phyloP scores from a whole-genome alignment of 1,139 yeast genomes.

The Yamadazyma conglobata region DNA sequence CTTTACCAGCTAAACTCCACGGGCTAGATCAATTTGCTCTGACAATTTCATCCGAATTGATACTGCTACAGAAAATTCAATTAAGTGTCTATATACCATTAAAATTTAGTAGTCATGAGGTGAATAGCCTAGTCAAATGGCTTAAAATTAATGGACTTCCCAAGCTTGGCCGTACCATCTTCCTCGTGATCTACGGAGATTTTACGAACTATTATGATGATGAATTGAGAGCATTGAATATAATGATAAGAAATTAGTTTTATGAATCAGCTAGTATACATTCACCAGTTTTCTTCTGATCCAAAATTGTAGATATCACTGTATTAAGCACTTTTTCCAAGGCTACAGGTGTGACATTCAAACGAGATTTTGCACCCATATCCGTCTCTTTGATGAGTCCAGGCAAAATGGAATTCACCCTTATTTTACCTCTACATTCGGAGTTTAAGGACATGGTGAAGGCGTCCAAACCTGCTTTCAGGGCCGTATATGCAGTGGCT shows the following conservation, averaged over 20 bases:
- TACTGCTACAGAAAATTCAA: slow-evolving; percentile 6
- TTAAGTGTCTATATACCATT: slow-evolving; percentile 10
- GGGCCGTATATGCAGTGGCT: slow-evolving; percentile 71
- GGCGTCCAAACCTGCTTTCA: slow-evolving; percentile 74
- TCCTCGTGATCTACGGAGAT: slow-evolving; percentile 12
- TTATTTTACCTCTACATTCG: slow-evolving; percentile 53
- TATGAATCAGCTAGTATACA: slow-evolving; percentile 15
- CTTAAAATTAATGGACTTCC: slow-evolving; percentile 5
- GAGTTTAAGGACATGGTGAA: slow-evolving; percentile 61
- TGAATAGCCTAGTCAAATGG: slow-evolving; percentile 14
- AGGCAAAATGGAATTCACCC: slow-evolving; percentile 69
- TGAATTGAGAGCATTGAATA: slow-evolving; percentile 8
- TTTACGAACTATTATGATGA: slow-evolving; percentile 9
- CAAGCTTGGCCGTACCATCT: slow-evolving; percentile 6
- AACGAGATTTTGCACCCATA: slow-evolving; percentile 49
- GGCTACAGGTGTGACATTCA: slow-evolving; percentile 17
- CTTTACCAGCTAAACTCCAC: background rate
- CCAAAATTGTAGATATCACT: slow-evolving; percentile 26
- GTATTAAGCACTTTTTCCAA: slow-evolving; percentile 26
- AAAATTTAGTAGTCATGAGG: slow-evolving; percentile 7
- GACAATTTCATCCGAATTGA: background rate
- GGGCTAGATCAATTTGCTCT: background rate
- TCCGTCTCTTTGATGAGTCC: slow-evolving; percentile 72
- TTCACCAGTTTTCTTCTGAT: slow-evolving; percentile 39
- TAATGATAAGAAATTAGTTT: background rate